Evolutionary conservation across 176 grass and related monocot genomes (phyloP).

Genomic region (Juncus inflexus): DNA sequence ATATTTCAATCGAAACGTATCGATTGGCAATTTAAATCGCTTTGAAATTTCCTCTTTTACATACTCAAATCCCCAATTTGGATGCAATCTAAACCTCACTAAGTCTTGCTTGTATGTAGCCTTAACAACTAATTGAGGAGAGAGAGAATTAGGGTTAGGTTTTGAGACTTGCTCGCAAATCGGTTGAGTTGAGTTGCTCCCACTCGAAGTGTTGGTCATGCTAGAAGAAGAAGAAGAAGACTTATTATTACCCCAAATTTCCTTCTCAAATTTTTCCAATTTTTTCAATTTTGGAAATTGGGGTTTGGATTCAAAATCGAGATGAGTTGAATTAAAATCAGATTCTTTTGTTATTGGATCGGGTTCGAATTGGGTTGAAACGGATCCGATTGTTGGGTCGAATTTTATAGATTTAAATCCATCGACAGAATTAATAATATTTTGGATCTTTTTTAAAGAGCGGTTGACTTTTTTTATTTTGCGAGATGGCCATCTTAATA

Average conservation of each 20-base stretch:
- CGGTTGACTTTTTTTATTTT: conserved; percentile 77
- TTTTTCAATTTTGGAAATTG: background rate
- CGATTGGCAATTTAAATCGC: conserved; percentile 40
- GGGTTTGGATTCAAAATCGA: conserved; percentile 13
- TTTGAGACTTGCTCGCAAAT: conserved; percentile 23
- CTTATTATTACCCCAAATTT: conserved; percentile 6
- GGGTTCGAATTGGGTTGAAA: conserved; percentile 20
- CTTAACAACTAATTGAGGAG: conserved; percentile 31
- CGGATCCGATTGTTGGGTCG: conserved; percentile 49
- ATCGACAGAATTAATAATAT: conserved; percentile 51
- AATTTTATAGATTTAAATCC: conserved; percentile 46
- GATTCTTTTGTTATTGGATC: conserved; percentile 6
- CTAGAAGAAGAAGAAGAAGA: conserved; percentile 31
- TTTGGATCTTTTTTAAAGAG: conserved; percentile 58
- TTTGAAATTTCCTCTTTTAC: conserved; percentile 38
- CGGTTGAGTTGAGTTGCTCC: conserved; percentile 30
- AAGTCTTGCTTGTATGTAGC: conserved; percentile 45
- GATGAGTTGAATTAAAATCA: conserved; percentile 1
- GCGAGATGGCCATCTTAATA: conserved; percentile 69
- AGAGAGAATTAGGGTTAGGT: background rate
- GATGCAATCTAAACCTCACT: conserved; percentile 39
- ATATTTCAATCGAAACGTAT: conserved; percentile 51
- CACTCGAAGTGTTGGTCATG: conserved; percentile 39
- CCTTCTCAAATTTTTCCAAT: background rate
- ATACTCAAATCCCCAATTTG: conserved; percentile 30